Conservation (phyloP, 805 yeast genomes). For the Saccharomycopsis amapae region DNA sequence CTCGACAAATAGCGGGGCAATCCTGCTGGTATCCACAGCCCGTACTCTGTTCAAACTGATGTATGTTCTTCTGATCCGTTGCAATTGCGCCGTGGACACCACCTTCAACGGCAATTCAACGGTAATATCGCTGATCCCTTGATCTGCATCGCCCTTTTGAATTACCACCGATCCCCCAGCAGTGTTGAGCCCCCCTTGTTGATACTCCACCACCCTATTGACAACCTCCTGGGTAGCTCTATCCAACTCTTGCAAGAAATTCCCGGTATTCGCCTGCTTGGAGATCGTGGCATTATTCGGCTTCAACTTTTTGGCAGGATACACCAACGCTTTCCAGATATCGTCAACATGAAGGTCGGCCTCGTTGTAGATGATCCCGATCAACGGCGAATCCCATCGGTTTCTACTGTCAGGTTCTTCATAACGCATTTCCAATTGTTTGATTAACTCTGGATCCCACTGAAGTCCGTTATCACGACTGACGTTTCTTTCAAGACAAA, state of each 20-base stretch:
- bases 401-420: constrained; percentile 87
- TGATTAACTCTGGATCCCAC: constrained; percentile 64
- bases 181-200: constrained; percentile 35
- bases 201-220: constrained; percentile 53
- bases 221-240: constrained; percentile 60
- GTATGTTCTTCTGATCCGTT: constrained; percentile 76
- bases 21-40: constrained; percentile 60
- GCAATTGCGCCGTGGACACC: constrained; percentile 69
- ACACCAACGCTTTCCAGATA: constrained; percentile 54
- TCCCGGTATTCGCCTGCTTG: constrained; percentile 70
- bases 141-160: constrained; percentile 32
- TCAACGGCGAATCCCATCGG: constrained; percentile 92
- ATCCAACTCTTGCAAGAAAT: constrained; percentile 75
- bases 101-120: constrained; percentile 58
- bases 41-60: constrained; percentile 76
- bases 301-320: constrained; percentile 34
- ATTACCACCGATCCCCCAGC: constrained; percentile 45
- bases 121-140: constrained; percentile 33
- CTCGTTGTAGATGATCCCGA: constrained; percentile 54
- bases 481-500: constrained; percentile 48
- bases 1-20: constrained; percentile 67
- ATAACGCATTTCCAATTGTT: constrained; percentile 62
- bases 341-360: constrained; percentile 51
- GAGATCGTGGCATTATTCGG: constrained; percentile 83
- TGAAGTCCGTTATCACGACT: constrained; percentile 28